phyloP scores from a whole-genome alignment of 129 eudicot species.

The Logfia minima region DNA sequence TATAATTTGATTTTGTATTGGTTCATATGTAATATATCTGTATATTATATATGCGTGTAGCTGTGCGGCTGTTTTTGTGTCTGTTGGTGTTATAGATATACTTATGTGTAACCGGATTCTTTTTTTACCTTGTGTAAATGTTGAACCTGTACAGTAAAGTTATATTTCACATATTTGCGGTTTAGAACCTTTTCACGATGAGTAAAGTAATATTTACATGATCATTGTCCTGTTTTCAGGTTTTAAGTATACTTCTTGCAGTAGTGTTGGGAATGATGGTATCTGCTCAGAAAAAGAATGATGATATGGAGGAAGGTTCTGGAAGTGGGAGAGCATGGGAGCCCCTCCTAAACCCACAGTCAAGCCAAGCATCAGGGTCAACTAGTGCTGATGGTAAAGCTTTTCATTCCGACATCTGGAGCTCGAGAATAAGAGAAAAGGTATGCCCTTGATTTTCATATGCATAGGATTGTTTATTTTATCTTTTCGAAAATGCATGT shows the following conservation, averaged over 20 bases:
- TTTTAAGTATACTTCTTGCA: constrained; percentile 57
- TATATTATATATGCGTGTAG: background rate
- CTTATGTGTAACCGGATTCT: background rate
- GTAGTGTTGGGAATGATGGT: constrained; percentile 61
- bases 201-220: background rate
- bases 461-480: background rate
- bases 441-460: constrained; percentile 34
- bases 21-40: background rate
- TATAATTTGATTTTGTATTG: background rate
- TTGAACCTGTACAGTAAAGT: constrained; percentile 1
- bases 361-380: constrained; percentile 56
- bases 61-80: background rate
- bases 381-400: constrained; percentile 47
- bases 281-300: constrained; percentile 43
- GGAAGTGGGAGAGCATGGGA: constrained; percentile 56
- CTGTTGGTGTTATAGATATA: background rate
- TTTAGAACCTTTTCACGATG: background rate
- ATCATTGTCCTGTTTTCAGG: constrained; percentile 44
- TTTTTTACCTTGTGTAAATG: background rate
- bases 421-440: constrained; percentile 82
- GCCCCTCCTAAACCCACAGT: constrained; percentile 60
- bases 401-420: constrained; percentile 72
- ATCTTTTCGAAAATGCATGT: background rate
- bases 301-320: constrained; percentile 62
- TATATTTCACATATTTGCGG: constrained; percentile 1